phyloP scores from a whole-genome alignment of 2,329 filamentous ascomycete genomes.

The Xylariaceae sp. region DNA sequence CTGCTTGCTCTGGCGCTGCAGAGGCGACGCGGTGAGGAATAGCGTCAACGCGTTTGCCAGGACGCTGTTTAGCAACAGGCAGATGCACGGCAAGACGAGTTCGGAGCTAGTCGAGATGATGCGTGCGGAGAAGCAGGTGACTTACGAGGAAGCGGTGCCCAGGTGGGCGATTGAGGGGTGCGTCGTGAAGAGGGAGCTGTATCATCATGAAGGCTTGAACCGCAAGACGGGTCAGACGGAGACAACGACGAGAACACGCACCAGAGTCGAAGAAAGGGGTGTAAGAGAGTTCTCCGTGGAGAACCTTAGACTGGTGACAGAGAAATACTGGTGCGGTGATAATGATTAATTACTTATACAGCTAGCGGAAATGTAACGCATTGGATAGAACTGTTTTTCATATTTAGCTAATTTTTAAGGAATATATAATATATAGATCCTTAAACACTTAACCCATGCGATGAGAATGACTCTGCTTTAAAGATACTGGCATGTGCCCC shows the following conservation, averaged over 20 bases:
- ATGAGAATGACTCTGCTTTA: no score
- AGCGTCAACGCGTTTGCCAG: constrained; percentile 8
- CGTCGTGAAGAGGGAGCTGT: constrained; percentile 15
- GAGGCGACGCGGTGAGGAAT: no score
- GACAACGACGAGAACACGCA: neutral
- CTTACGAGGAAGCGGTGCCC: constrained; percentile 17
- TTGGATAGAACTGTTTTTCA: no score
- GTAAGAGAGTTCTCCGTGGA: constrained; percentile 10
- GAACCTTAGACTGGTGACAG: constrained; percentile 13
- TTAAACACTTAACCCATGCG: no score
- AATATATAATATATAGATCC: no score
- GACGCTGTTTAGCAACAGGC: constrained; percentile 2
- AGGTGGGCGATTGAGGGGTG: constrained; percentile 21
- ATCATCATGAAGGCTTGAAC: constrained; percentile 4
- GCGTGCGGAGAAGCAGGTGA: constrained; percentile 11
- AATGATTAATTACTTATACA: neutral
- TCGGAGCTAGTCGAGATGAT: constrained; percentile 17
- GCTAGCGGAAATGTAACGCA: neutral
- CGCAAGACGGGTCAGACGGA: neutral
- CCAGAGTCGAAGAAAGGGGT: constrained; percentile 12
- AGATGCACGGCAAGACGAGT: constrained; percentile 11
- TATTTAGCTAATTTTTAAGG: no score
- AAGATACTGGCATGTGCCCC: no score
- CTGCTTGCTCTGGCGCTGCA: no score
- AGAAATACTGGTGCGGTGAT: constrained; percentile 12